Evolutionary conservation across 805 yeast species (phyloP).

Genomic region (Dipodascus geniculatus): DNA sequence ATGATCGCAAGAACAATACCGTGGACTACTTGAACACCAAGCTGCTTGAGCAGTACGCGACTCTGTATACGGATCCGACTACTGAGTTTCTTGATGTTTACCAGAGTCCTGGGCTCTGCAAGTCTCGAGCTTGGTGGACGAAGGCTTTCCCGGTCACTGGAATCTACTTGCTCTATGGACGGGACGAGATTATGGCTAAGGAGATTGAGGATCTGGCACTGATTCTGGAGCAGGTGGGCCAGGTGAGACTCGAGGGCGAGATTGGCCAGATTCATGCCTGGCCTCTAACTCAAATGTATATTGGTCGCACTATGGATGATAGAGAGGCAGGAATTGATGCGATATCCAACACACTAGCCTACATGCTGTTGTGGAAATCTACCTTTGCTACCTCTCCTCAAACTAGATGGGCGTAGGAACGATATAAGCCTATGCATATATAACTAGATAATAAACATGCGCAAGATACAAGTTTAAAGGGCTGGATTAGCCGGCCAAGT

Average conservation of each 20-base stretch:
- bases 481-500: too few species aligned
- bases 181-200: conserved; percentile 29
- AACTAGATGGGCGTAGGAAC: background rate
- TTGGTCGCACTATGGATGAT: conserved; percentile 33
- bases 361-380: conserved; percentile 35
- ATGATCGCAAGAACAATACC: conserved; percentile 5
- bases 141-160: conserved; percentile 33
- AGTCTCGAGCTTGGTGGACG: conserved; percentile 29
- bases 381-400: conserved; percentile 3
- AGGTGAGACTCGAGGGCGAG: conserved; percentile 26
- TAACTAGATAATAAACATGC: background rate
- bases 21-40: conserved; percentile 14
- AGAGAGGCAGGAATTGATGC: conserved; percentile 33
- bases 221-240: conserved; percentile 20
- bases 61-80: conserved; percentile 9
- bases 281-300: conserved; percentile 33
- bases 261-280: conserved; percentile 34
- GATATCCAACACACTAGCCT: conserved; percentile 30
- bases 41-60: conserved; percentile 9
- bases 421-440: background rate
- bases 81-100: conserved; percentile 12
- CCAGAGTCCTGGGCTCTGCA: conserved; percentile 25
- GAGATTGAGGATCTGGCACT: conserved; percentile 28
- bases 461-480: background rate
- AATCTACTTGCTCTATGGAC: conserved; percentile 32